Evolutionary conservation across 2,329 filamentous ascomycete genomes (phyloP), one percentile per base, ranked within the genome.

Genomic region (Sporothrix brasiliensis): DNA sequence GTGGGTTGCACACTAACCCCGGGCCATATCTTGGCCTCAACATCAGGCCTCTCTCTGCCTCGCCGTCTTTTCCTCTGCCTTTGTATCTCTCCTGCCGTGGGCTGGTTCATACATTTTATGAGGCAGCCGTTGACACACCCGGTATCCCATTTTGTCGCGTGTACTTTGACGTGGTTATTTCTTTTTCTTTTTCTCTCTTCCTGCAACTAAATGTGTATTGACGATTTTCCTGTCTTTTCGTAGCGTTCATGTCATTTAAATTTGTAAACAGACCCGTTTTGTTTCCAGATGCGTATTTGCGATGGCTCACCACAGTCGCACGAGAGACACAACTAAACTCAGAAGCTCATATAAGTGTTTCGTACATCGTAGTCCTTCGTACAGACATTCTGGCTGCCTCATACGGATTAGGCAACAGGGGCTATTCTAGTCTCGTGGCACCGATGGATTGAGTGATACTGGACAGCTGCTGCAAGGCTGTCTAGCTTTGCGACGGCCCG

Each of bases 21-120:
- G 9, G 39, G 27, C n/a, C 13, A 27, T 27, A 47, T 39, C n/a
- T n/a, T 5, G 58, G 58, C 39, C 58, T 24, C 14, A 14, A 27
- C 19, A 27, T 63, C 39, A 39, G 58, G 58, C 41, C 39, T 63
- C 58, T 63, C 6, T 63, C 21, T 47, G 39, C 58, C 58, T 47
- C 21, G 7, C 6, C 7, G 39, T 24, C 39, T 27, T 2, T 47
- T 47, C 58, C n/a, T 27, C 58, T 21, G 14, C n/a, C 58, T 47
- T 63, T 39, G 2, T 9, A 44, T 10, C 21, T 47, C 4, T 13
- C 39, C 21, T 63, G 30, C 16, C 30, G 6, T 14, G 6, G 24
- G 5, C 4, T 58, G 24, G 52, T 54, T 54, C 24, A 14, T 54
- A 10, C n/a, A 27, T 27, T 27, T 16, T 44, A 19, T 44, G 58